Conservation (phyloP, 2,329 filamentous ascomycete species). For the Thielaviopsis populi region DNA sequence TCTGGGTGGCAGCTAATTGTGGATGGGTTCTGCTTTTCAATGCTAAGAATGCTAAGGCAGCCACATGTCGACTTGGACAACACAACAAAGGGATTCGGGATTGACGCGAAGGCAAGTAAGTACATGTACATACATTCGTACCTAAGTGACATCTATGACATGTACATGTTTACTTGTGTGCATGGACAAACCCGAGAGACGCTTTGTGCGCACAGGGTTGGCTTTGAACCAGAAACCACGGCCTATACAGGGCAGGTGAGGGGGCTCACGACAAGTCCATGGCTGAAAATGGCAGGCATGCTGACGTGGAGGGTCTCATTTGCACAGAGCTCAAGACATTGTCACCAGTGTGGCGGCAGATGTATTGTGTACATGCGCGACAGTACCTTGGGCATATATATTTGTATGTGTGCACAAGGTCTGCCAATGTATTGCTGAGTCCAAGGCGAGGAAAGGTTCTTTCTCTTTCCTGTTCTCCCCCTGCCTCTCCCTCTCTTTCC, state of each 20-base stretch:
- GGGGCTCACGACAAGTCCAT: too few species aligned
- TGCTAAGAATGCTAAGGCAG: neutral
- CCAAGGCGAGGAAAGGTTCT: neutral
- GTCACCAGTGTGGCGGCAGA: neutral
- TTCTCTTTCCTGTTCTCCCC: too few species aligned
- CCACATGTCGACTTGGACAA: neutral
- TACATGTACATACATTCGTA: neutral
- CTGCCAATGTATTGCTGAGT: neutral
- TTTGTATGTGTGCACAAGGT: neutral
- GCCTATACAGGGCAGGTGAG: neutral
- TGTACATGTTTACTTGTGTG: neutral
- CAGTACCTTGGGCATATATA: neutral
- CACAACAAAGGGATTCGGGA: too few species aligned
- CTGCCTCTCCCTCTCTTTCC: too few species aligned
- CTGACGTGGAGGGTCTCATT: neutral
- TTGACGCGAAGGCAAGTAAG: neutral
- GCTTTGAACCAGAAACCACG: neutral
- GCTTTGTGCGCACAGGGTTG: neutral
- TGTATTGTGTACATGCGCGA: neutral
- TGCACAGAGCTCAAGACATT: neutral
- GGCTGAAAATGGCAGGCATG: neutral
- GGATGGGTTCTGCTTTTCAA: too few species aligned
- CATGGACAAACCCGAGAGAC: too few species aligned
- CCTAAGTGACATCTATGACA: too few species aligned
- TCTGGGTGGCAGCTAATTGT: neutral